phyloP scores from a whole-genome alignment of 306 rosid species.

The Betula pendula region DNA sequence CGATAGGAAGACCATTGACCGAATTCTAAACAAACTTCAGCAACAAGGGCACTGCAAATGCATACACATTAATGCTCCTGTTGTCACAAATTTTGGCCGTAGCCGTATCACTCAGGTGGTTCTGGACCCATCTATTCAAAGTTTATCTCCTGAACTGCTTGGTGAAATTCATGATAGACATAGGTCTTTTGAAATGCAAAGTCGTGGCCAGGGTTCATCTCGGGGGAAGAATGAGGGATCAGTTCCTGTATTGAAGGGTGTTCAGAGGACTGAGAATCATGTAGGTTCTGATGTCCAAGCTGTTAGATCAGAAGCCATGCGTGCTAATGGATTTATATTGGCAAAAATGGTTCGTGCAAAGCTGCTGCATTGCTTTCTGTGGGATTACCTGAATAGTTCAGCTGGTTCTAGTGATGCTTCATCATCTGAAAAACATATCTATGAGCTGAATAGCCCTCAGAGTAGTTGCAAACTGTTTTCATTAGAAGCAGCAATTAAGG shows the following conservation, averaged over 20 bases:
- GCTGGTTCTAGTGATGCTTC: conserved; percentile 36
- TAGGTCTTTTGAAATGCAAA: conserved; percentile 66
- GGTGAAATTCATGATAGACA: conserved; percentile 71
- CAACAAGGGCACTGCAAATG: conserved; percentile 68
- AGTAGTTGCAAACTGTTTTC: conserved; percentile 65
- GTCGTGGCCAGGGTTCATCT: conserved; percentile 55
- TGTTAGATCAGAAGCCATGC: conserved; percentile 68
- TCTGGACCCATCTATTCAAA: conserved; percentile 70
- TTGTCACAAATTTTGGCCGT: conserved; percentile 59
- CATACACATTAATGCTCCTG: conserved; percentile 60
- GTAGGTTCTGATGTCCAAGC: conserved; percentile 44
- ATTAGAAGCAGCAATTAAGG: conserved; percentile 64
- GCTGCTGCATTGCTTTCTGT: conserved; percentile 76
- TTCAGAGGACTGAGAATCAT: conserved; percentile 57
- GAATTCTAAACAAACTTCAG: conserved; percentile 72
- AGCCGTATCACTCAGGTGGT: conserved; percentile 52
- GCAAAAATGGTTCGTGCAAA: conserved; percentile 96
- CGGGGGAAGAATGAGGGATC: conserved; percentile 46
- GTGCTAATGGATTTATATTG: conserved; percentile 82
- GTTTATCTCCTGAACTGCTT: conserved; percentile 61
- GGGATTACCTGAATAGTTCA: conserved; percentile 68
- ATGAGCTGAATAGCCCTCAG: conserved; percentile 51
- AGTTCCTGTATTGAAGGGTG: conserved; percentile 71
- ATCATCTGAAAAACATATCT: conserved; percentile 34
- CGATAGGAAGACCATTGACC: conserved; percentile 75